Conservation (phyloP, 2,329 filamentous ascomycete species). For the Fusarium torulosum region DNA sequence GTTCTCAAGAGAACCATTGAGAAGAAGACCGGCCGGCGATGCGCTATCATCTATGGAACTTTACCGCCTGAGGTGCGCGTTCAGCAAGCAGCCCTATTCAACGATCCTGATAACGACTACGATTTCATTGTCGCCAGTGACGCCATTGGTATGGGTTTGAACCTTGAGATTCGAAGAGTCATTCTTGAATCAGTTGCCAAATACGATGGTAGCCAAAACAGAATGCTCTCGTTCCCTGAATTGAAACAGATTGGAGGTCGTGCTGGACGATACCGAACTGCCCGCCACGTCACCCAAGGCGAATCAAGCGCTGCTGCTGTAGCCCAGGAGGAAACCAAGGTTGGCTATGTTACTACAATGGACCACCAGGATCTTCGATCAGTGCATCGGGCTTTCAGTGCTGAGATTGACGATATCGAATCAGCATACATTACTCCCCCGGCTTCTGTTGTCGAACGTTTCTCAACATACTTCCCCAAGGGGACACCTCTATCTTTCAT, state of each 20-base stretch:
- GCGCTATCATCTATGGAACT: constrained; percentile 92
- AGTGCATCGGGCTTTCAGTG: constrained; percentile 72
- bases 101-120: constrained; percentile 94
- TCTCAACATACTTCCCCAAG: constrained; percentile 84
- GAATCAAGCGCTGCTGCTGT: constrained; percentile 10
- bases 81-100: constrained; percentile 92
- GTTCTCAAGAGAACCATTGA: constrained; percentile 83
- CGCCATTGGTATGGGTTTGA: constrained; percentile 97
- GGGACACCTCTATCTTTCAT: constrained; percentile 87
- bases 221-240: constrained; percentile 77
- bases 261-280: constrained; percentile 86
- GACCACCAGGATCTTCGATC: constrained; percentile 75
- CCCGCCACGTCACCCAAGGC: constrained; percentile 49
- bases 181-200: constrained; percentile 86
- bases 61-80: constrained; percentile 93
- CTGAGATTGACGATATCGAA: constrained; percentile 73
- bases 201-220: constrained; percentile 70
- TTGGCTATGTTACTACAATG: constrained; percentile 84
- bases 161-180: constrained; percentile 90
- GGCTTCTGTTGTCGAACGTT: constrained; percentile 75
- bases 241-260: constrained; percentile 96
- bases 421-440: constrained; percentile 83
- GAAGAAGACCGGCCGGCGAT: constrained; percentile 78
- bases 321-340: constrained; percentile 53
- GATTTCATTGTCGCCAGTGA: constrained; percentile 95